phyloP scores from a whole-genome alignment of 129 eudicot genomes.

The Chrysanthemum makinoi region DNA sequence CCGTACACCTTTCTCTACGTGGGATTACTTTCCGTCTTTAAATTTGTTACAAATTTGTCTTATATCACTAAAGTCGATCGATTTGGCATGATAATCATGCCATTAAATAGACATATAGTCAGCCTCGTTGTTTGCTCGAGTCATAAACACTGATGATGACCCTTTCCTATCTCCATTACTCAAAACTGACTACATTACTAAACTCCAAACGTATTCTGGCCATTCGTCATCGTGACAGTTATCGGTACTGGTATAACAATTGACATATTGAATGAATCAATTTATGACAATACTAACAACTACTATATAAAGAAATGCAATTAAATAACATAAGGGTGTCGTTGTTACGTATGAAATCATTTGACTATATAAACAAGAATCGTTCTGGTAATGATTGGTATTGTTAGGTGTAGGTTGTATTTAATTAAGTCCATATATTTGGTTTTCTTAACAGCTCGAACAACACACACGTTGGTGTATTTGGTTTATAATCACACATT shows the following conservation, averaged over 20 bases:
- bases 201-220: not conserved
- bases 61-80: not conserved
- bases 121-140: not conserved
- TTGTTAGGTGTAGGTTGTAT: conserved; percentile 32
- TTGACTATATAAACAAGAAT: conserved; percentile 16
- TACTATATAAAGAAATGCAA: not conserved
- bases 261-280: not conserved
- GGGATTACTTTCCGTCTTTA: conserved; percentile 9
- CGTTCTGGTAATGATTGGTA: conserved; percentile 30
- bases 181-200: not conserved
- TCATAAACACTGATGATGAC: not conserved
- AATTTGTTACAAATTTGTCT: not conserved
- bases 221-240: not conserved
- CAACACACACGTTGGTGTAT: not conserved
- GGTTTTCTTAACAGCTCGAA: conserved; percentile 28
- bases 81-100: conserved; percentile 13
- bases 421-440: conserved; percentile 11
- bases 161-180: not conserved
- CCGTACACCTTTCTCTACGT: not conserved
- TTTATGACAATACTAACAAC: not conserved
- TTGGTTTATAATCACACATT: too few species aligned
- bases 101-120: not conserved
- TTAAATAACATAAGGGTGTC: conserved; percentile 3
- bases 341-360: conserved; percentile 12
- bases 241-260: not conserved